Conservation (phyloP, 2,329 filamentous ascomycete genomes). For the Microcyclospora pomicola region DNA sequence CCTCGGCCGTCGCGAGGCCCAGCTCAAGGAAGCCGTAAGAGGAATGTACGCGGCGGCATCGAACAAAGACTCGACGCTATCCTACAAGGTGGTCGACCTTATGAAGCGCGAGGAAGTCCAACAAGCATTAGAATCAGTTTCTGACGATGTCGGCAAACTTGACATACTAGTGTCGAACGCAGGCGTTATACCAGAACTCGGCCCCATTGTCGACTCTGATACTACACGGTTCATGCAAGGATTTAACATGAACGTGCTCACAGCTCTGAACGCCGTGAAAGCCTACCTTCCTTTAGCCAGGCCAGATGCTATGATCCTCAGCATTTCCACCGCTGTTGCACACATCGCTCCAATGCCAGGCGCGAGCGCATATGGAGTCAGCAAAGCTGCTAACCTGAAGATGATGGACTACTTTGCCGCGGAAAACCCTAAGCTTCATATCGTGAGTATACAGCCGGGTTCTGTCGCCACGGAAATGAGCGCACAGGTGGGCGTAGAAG, state of each 20-base stretch:
- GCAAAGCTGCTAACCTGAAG: slow-evolving; percentile 25
- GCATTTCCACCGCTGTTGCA: not conserved
- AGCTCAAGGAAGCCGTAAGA: not conserved
- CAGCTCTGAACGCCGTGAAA: slow-evolving; percentile 4
- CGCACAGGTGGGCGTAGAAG: slow-evolving; percentile 20
- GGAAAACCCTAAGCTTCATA: slow-evolving; percentile 5
- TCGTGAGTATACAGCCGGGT: slow-evolving; percentile 24
- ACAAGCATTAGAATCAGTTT: not conserved
- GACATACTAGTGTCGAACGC: slow-evolving; percentile 5
- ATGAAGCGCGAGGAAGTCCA: not conserved
- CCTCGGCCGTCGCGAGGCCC: slow-evolving; percentile 4
- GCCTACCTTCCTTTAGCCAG: slow-evolving; percentile 2
- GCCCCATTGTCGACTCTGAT: slow-evolving; percentile 1
- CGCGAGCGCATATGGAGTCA: slow-evolving; percentile 21
- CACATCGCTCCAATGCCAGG: slow-evolving; percentile 10
- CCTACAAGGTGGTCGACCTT: not conserved
- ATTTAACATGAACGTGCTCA: slow-evolving; percentile 5
- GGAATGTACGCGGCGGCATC: slow-evolving; percentile 1
- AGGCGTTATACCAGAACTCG: not conserved
- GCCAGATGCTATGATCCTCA: slow-evolving; percentile 1
- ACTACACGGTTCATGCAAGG: slow-evolving; percentile 2
- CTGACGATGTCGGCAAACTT: slow-evolving; percentile 1
- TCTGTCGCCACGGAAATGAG: slow-evolving; percentile 25
- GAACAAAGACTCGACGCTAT: not conserved
- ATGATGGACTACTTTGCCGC: slow-evolving; percentile 24